These are phyloP conservation scores for Mycothermus thermophilus DNA, from an alignment of 495 filamentous ascomycete genomes.

Conservation along the genomic window DNA sequence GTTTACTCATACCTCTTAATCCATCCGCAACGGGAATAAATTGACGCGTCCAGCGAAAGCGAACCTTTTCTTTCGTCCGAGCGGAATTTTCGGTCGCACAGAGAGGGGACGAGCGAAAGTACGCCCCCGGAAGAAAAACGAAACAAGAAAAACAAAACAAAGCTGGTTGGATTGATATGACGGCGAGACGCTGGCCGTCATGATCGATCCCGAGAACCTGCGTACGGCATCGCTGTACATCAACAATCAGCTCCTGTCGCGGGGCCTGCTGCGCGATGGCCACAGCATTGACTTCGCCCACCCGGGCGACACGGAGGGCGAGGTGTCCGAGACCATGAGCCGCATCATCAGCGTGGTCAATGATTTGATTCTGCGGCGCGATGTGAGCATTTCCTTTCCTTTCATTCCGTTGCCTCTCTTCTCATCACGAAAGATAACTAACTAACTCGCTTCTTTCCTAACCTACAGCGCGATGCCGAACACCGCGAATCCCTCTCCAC, in stretches of 20 bases:
- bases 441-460: too few relatives aligned
- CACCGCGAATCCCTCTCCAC: conserved; percentile 67
- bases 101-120: too few relatives aligned
- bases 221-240: conserved; percentile 85
- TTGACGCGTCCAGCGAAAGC: too few relatives aligned
- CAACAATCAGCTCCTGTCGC: conserved; percentile 86
- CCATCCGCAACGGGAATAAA: too few relatives aligned
- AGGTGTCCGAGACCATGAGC: conserved; percentile 57
- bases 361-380: conserved; percentile 69
- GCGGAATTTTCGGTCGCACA: too few relatives aligned
- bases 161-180: too few relatives aligned
- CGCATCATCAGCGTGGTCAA: conserved; percentile 85
- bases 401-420: not conserved
- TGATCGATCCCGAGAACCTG: conserved; percentile 70
- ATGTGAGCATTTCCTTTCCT: conserved; percentile 40
- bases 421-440: conserved; percentile 9
- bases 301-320: conserved; percentile 52
- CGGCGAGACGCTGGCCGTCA: conserved; percentile 8
- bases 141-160: not conserved
- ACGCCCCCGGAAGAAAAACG: too few relatives aligned
- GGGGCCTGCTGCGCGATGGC: conserved; percentile 76
- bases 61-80: too few relatives aligned
- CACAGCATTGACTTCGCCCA: conserved; percentile 72
- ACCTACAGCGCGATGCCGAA: conserved; percentile 67
- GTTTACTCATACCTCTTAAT: too few relatives aligned